Percentiles rank a stretch among this genome's conserved stretches.
Evolutionary conservation across 805 yeast species (phyloP).

Genomic region (Myxozyma monticola): DNA sequence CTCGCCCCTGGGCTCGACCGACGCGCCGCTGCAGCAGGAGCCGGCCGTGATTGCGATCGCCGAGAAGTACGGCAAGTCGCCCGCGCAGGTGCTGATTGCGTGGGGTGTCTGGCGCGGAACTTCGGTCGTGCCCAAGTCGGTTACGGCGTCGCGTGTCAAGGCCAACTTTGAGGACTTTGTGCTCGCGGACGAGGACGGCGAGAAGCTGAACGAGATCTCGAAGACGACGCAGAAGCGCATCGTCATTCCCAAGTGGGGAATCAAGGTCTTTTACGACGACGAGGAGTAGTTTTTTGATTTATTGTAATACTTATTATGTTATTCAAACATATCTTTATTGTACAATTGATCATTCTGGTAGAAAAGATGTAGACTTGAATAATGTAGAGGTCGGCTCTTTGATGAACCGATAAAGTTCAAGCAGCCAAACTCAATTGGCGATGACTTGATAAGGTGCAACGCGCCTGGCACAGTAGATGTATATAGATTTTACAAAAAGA

Average conservation of each 20-base stretch:
- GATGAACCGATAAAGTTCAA: no score
- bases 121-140: constrained; percentile 66
- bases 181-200: constrained; percentile 47
- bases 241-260: constrained; percentile 30
- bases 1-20: constrained; percentile 66
- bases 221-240: constrained; percentile 24
- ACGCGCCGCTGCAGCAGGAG: constrained; percentile 40
- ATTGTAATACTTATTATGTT: no score
- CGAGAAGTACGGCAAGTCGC: constrained; percentile 51
- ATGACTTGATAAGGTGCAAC: no score
- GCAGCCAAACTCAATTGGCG: no score
- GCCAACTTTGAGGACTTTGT: constrained; percentile 44
- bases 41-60: constrained; percentile 57
- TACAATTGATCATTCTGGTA: background rate
- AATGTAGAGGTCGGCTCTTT: background rate
- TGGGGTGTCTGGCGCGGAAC: constrained; percentile 60
- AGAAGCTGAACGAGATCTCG: constrained; percentile 34
- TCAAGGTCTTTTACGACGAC: constrained; percentile 25
- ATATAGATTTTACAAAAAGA: no score
- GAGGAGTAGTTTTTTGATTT: constrained; percentile 1
- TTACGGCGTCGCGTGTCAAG: constrained; percentile 60
- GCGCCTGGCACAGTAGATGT: no score
- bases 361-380: no score
- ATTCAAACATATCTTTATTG: background rate
- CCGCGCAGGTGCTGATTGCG: constrained; percentile 57